Evolutionary conservation across 1,139 yeast species (phyloP), one percentile per base, ranked within the genome.

Genomic region (Saccharomycopsis phalli): DNA sequence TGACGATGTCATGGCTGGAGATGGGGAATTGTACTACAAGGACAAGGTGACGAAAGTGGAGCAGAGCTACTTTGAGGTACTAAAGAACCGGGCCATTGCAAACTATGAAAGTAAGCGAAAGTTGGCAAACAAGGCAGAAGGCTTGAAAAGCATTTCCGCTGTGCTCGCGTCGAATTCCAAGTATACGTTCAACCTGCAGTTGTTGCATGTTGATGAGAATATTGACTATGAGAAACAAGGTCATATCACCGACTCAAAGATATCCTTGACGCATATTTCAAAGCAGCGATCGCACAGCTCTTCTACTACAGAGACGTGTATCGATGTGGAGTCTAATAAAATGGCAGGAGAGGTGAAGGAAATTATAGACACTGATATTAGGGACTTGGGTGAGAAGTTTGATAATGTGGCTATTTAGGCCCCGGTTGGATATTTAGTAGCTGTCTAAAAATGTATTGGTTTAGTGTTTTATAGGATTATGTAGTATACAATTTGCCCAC

Each of bases 11-110:
- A 66, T 71, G 50, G 61, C 74, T 23, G 82, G 82, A 46, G 84
- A 82, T 47, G 94, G 91, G 46, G 87, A 81, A 42, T 65, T 87
- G 48, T 74, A 75, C 13, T 86, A 67, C 55, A 63, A 71, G 46
- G 83, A 81, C 47, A 67, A 68, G 45, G 65, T 65, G 14, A 53
- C 66, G 4, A 61, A 63, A 21, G 61, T 64, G 37, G 80, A 71
- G 46, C 67, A 74, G 30, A 69, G 76, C 4, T 84, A 86, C 58
- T 63, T 84, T 47, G 79, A 75, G 40, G 82, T 80, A 2, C 66
- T 84, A 43, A 71, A 68, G 45, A 57, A 62, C 33, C 64, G 77
- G 47, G 61, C 51, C 14, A 37, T 43, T 10, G 47, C 45, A 27
- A 50, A 44, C 29, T 50, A 43, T 36, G 41, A 44, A 38, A 32